Evolutionary conservation across 2,329 filamentous ascomycete genomes (phyloP), one percentile per base, ranked within the genome.

Genomic region (Diaporthe vexans): DNA sequence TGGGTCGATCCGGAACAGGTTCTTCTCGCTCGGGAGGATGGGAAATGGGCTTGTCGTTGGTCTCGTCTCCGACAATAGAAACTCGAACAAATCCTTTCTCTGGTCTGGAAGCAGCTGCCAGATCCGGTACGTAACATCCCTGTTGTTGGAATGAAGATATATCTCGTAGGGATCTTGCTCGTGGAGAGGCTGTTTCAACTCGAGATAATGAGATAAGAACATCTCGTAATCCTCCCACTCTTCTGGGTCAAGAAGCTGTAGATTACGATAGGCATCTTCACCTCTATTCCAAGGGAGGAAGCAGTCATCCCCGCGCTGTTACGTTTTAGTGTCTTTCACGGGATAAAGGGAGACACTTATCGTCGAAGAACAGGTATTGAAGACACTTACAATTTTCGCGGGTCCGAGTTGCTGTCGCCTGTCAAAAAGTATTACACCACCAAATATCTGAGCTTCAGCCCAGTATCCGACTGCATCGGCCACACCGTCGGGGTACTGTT

Each of bases 401-500:
- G 29, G 29, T 29, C 29, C 29, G 29, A 29, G 29, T 29, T 29
- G 29, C n/a, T 58, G 48, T 57, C 74, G 72, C 37, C 37, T 37
- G 37, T 46, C 77, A 56, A 79, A 80, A 1, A 79, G 58, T 17
- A 75, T 73, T 4, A 80, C 78, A 4, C 80, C 79, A 5, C 80
- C 79, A 2, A 81, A 71, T 52, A 81, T 80, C 10, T 77, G 77
- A 10, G 67, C 65, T 73, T 81, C 80, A 13, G 78, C 80, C 80
- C 79, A 81, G 72, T 80, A 81, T 3, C 79, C 80, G 0, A 79
- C 79, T n/a, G 76, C 71, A 70, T 81, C 79, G 15, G 79, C 79
- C 17, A 81, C 52, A 8, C 77, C 78, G 3, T 80, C 65, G 11
- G 80, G 80, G 57, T 83, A 83, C 52, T 82, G 78, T 19, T 81